Percentiles rank a stretch among this genome's conserved stretches.
Conservation (phyloP, 208 protist species). For the Wallacemonas sp. region DNA sequence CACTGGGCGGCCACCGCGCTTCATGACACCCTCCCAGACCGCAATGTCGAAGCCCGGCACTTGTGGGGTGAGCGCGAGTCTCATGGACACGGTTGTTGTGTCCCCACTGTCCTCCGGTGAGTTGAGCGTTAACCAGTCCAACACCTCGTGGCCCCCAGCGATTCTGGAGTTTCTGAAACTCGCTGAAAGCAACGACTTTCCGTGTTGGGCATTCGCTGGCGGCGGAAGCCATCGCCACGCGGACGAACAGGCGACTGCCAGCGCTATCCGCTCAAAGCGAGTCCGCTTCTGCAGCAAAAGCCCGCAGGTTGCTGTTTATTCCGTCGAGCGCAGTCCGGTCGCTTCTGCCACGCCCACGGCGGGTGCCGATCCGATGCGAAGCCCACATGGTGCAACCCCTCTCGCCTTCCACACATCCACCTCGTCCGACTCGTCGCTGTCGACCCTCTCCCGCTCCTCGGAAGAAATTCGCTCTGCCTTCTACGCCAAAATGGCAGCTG, state of each 20-base stretch:
- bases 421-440: not conserved
- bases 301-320: conserved; percentile 44
- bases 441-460: conserved; percentile 13
- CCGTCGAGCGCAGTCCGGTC: conserved; percentile 29
- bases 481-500: not conserved
- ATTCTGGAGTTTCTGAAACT: not conserved
- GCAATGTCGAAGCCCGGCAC: no score
- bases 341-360: not conserved
- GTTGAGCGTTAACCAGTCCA: not conserved
- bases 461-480: not conserved
- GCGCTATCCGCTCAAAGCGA: conserved; percentile 1
- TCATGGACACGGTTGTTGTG: conserved; percentile 9
- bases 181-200: not conserved
- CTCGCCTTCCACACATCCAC: not conserved
- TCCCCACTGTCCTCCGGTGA: not conserved
- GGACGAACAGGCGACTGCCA: no score
- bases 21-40: no score
- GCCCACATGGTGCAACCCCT: no score
- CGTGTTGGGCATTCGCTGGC: not conserved
- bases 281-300: conserved; percentile 71
- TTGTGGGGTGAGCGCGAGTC: not conserved
- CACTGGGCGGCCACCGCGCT: no score
- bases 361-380: no score
- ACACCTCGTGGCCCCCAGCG: not conserved
- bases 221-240: not conserved